Base-by-base conservation (phyloP, 2,329 filamentous ascomycete species). In the Stemphylium beticola region DNA sequence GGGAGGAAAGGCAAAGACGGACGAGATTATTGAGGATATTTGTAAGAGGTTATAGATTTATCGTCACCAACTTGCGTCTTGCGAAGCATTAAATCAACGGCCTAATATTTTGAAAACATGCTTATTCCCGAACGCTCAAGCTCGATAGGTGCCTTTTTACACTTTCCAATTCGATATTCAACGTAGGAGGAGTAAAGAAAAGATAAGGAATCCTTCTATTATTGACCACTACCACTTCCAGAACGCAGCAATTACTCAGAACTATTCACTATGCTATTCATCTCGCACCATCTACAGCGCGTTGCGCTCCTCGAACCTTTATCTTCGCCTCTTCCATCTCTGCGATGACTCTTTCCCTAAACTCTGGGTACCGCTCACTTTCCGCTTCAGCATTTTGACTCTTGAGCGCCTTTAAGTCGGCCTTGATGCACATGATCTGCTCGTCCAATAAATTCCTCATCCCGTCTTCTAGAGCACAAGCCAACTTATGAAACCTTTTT, bases 11-110 rank as follows among this genome's bases (percentile, higher is more conserved):
- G 91, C 93, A 43, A 90, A 85, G 63, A 98, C 95, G 4, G 85
- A 91, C 66, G 86, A 98, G 79, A 92, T 98, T 29, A 81, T 97
- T 41, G 83, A 90, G 69, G 93, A 98, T 77, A 89, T 98, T 45
- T 83, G 97, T 63, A 90, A 82, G 82, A 86, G 90, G 71, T 76
- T 97, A 78, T 97, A 89, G 37, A 17, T n/a, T n/a, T n/a, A n/a
- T n/a, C n/a, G n/a, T n/a, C n/a, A n/a, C n/a, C n/a, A n/a, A n/a
- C n/a, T n/a, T n/a, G n/a, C n/a, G n/a, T n/a, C n/a, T n/a, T n/a
- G n/a, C n/a, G n/a, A n/a, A n/a, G n/a, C n/a, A n/a, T n/a, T n/a
- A n/a, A n/a, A n/a, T n/a, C n/a, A n/a, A n/a, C n/a, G n/a, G n/a
- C n/a, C n/a, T n/a, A n/a, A n/a, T n/a, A n/a, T n/a, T n/a, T n/a